A percentile compares a stretch with the other conserved stretches of the same genome.
These are phyloP conservation scores for Limonium bicolor DNA, from an alignment of 148 eudicot species.

Conservation along the genomic window DNA sequence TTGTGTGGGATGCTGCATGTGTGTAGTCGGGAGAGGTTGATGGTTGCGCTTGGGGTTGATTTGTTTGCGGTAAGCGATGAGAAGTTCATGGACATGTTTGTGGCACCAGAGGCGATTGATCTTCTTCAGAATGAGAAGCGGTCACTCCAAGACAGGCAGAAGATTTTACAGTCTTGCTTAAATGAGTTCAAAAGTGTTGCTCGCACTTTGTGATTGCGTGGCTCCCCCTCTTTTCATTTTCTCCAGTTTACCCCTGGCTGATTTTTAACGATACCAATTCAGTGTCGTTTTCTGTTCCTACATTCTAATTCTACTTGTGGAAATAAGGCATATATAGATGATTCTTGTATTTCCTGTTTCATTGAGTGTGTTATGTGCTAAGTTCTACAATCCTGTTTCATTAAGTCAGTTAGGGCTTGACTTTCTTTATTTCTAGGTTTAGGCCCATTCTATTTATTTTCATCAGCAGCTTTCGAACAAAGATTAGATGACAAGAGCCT, in stretches of 20 bases:
- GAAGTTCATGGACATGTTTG: constrained; percentile 97
- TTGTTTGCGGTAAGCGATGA: constrained; percentile 83
- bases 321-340: not conserved
- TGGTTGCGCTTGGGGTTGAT: constrained; percentile 74
- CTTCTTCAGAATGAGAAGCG: constrained; percentile 53
- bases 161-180: constrained; percentile 74
- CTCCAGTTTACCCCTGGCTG: not conserved
- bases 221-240: constrained; percentile 3
- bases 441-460: too few relatives aligned
- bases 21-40: constrained; percentile 69
- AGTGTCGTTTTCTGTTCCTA: constrained; percentile 4
- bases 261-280: not conserved
- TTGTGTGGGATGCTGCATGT: not conserved
- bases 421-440: too few relatives aligned
- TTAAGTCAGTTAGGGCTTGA: not conserved
- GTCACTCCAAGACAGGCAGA: constrained; percentile 86
- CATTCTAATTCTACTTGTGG: not conserved
- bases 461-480: too few relatives aligned
- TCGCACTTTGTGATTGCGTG: constrained; percentile 36
- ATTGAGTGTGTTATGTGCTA: not conserved
- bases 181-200: constrained; percentile 79
- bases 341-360: not conserved
- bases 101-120: constrained; percentile 89
- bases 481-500: too few relatives aligned
- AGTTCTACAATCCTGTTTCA: not conserved